Conservation (phyloP, 176 grass and related monocot genomes). For the Bothriochloa decipiens region DNA sequence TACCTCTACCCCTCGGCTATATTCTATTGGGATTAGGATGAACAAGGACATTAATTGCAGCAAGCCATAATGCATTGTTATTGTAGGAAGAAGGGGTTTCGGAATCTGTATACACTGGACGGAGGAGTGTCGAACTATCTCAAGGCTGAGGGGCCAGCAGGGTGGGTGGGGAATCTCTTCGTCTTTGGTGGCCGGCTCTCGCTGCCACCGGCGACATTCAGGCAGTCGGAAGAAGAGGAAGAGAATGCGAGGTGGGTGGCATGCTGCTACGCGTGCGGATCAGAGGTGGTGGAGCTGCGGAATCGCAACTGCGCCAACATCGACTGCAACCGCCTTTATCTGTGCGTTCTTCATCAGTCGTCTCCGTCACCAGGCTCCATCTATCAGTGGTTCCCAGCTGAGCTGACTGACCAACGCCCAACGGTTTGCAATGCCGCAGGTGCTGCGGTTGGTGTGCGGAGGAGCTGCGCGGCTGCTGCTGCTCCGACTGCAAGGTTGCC, state of each 20-base stretch:
- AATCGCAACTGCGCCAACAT: conserved; percentile 92
- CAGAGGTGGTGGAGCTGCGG: conserved; percentile 65
- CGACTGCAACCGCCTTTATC: conserved; percentile 90
- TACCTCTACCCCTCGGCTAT: not conserved
- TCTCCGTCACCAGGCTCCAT: not conserved
- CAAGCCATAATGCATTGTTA: not conserved
- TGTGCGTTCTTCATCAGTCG: conserved; percentile 36
- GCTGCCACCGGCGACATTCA: conserved; percentile 70
- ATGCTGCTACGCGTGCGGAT: conserved; percentile 73
- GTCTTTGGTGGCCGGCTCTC: conserved; percentile 86
- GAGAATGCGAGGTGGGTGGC: conserved; percentile 42
- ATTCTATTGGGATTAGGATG: not conserved
- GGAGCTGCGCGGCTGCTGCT: conserved; percentile 84
- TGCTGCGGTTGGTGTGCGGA: conserved; percentile 68
- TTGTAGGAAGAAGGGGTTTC: conserved; percentile 79
- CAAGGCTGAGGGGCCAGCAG: conserved; percentile 62
- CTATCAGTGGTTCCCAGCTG: not conserved
- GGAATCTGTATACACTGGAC: conserved; percentile 76
- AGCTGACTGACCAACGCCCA: not conserved
- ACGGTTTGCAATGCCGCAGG: conserved; percentile 41
- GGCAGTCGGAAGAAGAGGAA: not conserved
- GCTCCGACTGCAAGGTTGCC: conserved; percentile 51
- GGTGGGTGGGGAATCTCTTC: conserved; percentile 90
- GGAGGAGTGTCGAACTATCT: conserved; percentile 96
- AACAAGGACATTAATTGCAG: not conserved